Percentiles rank a stretch among this genome's conserved stretches.
phyloP scores from a whole-genome alignment of 805 yeast genomes.

The Phaffomyces opuntiae region DNA sequence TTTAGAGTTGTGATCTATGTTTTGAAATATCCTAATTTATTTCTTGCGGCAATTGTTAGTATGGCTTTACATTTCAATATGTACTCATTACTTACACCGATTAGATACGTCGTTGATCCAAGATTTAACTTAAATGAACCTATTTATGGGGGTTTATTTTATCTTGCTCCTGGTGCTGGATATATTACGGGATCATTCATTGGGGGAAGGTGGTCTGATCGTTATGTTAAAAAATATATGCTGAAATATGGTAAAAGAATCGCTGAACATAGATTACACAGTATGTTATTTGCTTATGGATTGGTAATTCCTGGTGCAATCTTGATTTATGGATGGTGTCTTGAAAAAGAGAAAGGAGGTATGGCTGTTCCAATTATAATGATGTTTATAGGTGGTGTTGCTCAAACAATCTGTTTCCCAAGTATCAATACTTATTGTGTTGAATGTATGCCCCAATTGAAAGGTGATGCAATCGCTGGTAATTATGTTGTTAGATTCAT shows the following conservation, averaged over 20 bases:
- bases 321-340: conserved; percentile 48
- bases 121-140: conserved; percentile 43
- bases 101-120: conserved; percentile 49
- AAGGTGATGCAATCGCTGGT: conserved; percentile 50
- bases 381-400: conserved; percentile 41
- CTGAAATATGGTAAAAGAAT: conserved; percentile 32
- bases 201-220: conserved; percentile 50
- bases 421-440: conserved; percentile 51
- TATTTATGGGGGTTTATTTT: conserved; percentile 44
- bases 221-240: conserved; percentile 36
- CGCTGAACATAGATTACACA: conserved; percentile 46
- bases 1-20: conserved; percentile 17
- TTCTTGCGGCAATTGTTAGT: conserved; percentile 40
- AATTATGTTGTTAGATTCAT: conserved; percentile 45
- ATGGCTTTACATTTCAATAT: conserved; percentile 39
- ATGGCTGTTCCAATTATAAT: conserved; percentile 45
- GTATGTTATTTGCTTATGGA: conserved; percentile 30
- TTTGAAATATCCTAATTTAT: conserved; percentile 35
- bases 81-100: conserved; percentile 49
- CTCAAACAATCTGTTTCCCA: conserved; percentile 47
- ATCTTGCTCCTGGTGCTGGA: conserved; percentile 53
- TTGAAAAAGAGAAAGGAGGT: conserved; percentile 45
- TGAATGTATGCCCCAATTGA: conserved; percentile 47
- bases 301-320: conserved; percentile 38
- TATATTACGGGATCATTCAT: conserved; percentile 41